Evolutionary conservation across 257 asterid species (phyloP), one percentile per base, ranked within the genome.

Genomic region (Solanum peruvianum): DNA sequence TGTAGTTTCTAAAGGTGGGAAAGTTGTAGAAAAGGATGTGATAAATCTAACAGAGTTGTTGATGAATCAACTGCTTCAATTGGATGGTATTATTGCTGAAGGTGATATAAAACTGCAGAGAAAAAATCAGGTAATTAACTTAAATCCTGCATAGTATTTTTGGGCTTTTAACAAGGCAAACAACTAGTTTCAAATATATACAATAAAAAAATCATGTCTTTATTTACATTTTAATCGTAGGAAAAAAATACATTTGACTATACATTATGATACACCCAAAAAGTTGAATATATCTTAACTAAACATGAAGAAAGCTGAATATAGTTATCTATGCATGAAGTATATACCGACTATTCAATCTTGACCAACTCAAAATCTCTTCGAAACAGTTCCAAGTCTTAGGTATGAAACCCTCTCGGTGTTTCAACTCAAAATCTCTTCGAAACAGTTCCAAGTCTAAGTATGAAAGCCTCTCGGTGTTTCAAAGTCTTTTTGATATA

Each of bases 71-170:
- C 87, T 92, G 42, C 86, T 92, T 52, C 90, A 86, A 84, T 87
- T 92, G 83, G 94, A 92, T 82, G 93, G 90, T 35, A 86, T 92
- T 75, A 27, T 56, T 84, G 93, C 90, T 9, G 92, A 89, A 80
- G 93, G 94, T 14, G 93, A 92, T 84, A 88, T 88, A 33, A 91
- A 92, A 76, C n/a, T 89, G 83, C 94, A 92, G 87, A 87, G 93
- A 66, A 92, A 90, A 87, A 90, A 89, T 86, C 93, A 89, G 93
- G 94, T 92, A 70, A 16, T 44, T 9, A 72, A 25, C 21, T 41
- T 64, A 25, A 23, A 39, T 41, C 78, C 62, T 18, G 58, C 76
- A 23, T 62, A 83, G 39, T 13, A 2, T 78, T 7, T 29, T 18
- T 69, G 20, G 75, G 23, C 3, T 7, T 14, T 29, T 15, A 15